Base-by-base conservation (phyloP, 2,329 filamentous ascomycete genomes). In the Trichophyton rubrum region DNA sequence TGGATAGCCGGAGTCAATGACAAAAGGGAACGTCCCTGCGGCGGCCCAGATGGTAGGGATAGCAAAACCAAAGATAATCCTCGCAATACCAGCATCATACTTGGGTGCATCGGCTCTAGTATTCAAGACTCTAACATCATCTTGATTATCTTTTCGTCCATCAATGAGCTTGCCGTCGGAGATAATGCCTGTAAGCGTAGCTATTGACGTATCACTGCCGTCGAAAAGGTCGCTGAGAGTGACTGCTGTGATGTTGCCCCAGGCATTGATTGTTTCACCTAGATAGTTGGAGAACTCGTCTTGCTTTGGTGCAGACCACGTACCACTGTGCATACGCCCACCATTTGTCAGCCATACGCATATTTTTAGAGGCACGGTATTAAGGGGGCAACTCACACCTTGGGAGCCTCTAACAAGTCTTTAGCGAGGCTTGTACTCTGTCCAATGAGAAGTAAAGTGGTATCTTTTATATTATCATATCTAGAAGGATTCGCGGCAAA, bases 1-100 rank as follows among this genome's bases (percentile, higher is more conserved):
- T 22, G 24, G 35, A 38, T 63, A 33, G 38, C 65, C 61, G 35
- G 65, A 40, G 56, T 64, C 47, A 43, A 66, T 61, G 59, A 66
- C 51, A 49, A 59, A 59, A 59, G 41, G 41, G 57, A 59, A 59
- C 24, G 17, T 35, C n/a, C 57, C 41, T 7, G 57, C 35, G 41
- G 40, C 57, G n/a, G 30, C 9, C 57, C 41, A 59, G 24, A 59
- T 38, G 33, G 38, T 9, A 15, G 57, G 41, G 13, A 49, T 59
- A n/a, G 40, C 57, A 13, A 59, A 59, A 6, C 22, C 57, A 59
- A 59, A 49, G 9, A 51, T 2, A 27, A 27, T 9, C 38, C 43
- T 59, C 24, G n/a, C 11, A 35, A 47, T 47, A 11, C 17, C 35
- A 20, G 24, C 56, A 58, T 38, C 17, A 38, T 41, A 58, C 43